Evolutionary conservation across 208 protist species (phyloP).

Genomic region (Leishmania guyanensis): DNA sequence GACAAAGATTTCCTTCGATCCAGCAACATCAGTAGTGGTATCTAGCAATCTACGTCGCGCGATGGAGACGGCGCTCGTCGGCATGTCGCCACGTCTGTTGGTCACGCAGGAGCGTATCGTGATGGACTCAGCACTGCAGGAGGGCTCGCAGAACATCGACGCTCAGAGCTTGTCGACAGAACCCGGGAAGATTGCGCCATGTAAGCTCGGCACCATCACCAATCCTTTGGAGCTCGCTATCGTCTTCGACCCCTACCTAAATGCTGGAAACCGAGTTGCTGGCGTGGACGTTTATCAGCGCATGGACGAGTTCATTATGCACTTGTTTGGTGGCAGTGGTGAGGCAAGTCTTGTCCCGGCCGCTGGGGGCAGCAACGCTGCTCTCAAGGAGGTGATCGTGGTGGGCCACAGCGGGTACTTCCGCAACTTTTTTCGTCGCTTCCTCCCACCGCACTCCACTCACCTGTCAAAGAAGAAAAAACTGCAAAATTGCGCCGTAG

Average conservation of each 20-base stretch:
- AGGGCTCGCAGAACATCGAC: conserved; percentile 92
- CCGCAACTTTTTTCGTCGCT: conserved; percentile 86
- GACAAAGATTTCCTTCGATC: conserved; percentile 64
- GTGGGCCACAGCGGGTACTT: conserved; percentile 93
- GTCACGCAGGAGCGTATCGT: conserved; percentile 75
- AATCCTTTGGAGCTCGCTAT: conserved; percentile 42
- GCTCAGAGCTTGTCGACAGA: conserved; percentile 86
- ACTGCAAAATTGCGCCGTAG: conserved; percentile 89
- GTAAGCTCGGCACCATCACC: conserved; percentile 49
- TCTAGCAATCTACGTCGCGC: conserved; percentile 88
- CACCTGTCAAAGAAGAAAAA: conserved; percentile 83
- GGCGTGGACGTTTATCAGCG: conserved; percentile 72
- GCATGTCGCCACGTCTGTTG: conserved; percentile 56
- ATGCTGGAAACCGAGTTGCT: conserved; percentile 76
- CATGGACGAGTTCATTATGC: conserved; percentile 81
- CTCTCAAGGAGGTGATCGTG: conserved; percentile 87
- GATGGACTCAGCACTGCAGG: conserved; percentile 88
- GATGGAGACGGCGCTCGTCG: conserved; percentile 85
- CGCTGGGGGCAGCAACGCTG: conserved; percentile 47
- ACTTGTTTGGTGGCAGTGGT: conserved; percentile 63
- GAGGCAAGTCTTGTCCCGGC: conserved; percentile 15
- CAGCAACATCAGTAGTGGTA: conserved; percentile 69
- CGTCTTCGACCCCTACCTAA: conserved; percentile 70
- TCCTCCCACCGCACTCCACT: conserved; percentile 67
- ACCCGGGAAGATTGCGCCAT: conserved; percentile 68